Base-by-base conservation (phyloP, 2,329 filamentous ascomycete genomes). In the Fusarium fracticaudum region DNA sequence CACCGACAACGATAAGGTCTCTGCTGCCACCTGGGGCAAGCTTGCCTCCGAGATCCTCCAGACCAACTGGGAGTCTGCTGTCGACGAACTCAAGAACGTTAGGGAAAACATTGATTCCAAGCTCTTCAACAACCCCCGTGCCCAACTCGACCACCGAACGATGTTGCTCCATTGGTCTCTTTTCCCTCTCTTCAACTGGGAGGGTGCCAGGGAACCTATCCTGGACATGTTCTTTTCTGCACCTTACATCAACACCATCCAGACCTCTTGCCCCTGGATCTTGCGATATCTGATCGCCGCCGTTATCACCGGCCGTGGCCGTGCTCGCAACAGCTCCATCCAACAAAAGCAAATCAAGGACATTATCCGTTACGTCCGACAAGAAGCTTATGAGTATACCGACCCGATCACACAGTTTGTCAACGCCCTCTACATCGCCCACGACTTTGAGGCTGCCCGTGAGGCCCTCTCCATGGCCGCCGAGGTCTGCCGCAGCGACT, bases 281-380 rank as follows among this genome's bases (percentile, higher is more conserved):
- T 89, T 99, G 79, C 92, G 96, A 78, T 99, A 99, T 85, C 90
- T 99, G 67, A 92, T 95, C 69, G 95, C 95, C 57, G 94, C 96
- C 76, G 96, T 99, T 80, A 97, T 99, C 84, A 98, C 95, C 72
- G 96, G 96, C 86, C 94, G 94, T 70, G 91, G 88, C 82, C 92
- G 94, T 75, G 84, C 91, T 50, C 92, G 95, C 82, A 97, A 96
- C 87, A 93, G 92, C 66, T 91, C 91, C 75, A 87, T 91, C 79
- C 97, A 99, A 87, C 96, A 98, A 88, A 98, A 97, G 89, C 96
- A 99, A 86, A 89, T 99, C 81, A 99, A 99, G 89, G 96, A 99
- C 82, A 89, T 99, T 62, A 92, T 98, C 74, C 93, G 96, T 75
- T 95, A 99, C 76, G 94, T 99, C 74, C 92, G 94, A 84, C 96